These are phyloP conservation scores for Tetrapisispora pingtungensis DNA, from an alignment of 805 yeast species.

Conservation along the genomic window DNA sequence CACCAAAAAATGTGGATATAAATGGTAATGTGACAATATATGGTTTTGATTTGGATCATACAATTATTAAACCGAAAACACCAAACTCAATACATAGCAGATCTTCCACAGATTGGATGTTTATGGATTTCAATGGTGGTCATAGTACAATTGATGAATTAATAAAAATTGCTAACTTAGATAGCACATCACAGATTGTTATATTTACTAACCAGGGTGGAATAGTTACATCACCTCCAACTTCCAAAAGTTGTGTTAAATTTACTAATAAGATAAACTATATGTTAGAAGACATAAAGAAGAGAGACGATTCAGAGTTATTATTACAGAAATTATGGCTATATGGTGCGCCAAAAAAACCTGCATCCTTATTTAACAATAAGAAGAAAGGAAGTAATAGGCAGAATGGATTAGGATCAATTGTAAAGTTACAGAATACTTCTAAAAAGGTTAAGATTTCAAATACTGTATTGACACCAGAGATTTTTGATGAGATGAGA, in stretches of 20 bases:
- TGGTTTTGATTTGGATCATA: slow-evolving; percentile 80
- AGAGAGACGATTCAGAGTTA: slow-evolving; percentile 17
- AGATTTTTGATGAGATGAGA: slow-evolving; percentile 34
- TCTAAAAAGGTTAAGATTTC: neutral
- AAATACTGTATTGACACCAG: neutral
- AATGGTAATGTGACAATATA: slow-evolving; percentile 35
- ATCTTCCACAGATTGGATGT: slow-evolving; percentile 65
- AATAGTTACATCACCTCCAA: slow-evolving; percentile 21
- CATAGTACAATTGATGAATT: slow-evolving; percentile 14
- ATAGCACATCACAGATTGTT: slow-evolving; percentile 37
- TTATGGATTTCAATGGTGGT: slow-evolving; percentile 34
- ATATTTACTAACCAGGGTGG: slow-evolving; percentile 86
- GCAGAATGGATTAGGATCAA: neutral
- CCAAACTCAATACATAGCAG: slow-evolving; percentile 43
- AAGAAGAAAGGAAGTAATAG: neutral
- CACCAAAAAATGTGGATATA: slow-evolving; percentile 23
- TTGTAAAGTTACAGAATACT: neutral
- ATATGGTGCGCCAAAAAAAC: slow-evolving; percentile 56
- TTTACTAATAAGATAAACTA: slow-evolving; percentile 35
- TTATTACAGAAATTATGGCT: slow-evolving; percentile 33
- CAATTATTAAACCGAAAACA: slow-evolving; percentile 52
- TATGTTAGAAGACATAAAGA: slow-evolving; percentile 28
- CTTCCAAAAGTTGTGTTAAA: slow-evolving; percentile 27
- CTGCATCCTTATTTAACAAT: slow-evolving; percentile 20
- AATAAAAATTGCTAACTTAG: slow-evolving; percentile 8